phyloP scores from a whole-genome alignment of 768 basidiomycete species.

The Multifurca ochricompacta region DNA sequence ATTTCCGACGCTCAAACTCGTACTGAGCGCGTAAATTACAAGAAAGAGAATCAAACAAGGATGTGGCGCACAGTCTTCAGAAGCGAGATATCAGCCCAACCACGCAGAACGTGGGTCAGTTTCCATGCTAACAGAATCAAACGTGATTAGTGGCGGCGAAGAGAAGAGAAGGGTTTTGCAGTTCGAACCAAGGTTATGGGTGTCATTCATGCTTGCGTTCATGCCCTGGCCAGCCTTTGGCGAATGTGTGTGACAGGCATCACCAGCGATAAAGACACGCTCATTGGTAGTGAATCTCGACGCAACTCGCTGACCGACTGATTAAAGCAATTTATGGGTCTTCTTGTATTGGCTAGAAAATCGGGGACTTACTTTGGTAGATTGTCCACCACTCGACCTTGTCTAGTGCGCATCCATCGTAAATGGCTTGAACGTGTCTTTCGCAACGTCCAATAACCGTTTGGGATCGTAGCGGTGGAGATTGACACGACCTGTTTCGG shows the following conservation, averaged over 20 bases:
- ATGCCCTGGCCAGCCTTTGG: slow-evolving; percentile 39
- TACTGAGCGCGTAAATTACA: slow-evolving; percentile 29
- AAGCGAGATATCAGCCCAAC: slow-evolving; percentile 38
- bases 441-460: slow-evolving; percentile 37
- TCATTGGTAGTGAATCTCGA: slow-evolving; percentile 39
- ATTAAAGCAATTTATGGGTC: neutral
- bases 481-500: slow-evolving; percentile 35
- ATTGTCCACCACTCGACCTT: slow-evolving; percentile 43
- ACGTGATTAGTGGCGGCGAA: neutral
- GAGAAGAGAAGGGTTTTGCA: neutral
- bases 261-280: slow-evolving; percentile 50
- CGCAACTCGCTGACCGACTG: slow-evolving; percentile 51
- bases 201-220: slow-evolving; percentile 48
- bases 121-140: slow-evolving; percentile 38
- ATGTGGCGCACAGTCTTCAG: slow-evolving; percentile 36
- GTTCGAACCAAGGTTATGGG: slow-evolving; percentile 37
- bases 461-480: slow-evolving; percentile 33
- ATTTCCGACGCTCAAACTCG: slow-evolving; percentile 45
- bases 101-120: slow-evolving; percentile 40
- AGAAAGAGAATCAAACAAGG: neutral
- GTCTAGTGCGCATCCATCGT: slow-evolving; percentile 26
- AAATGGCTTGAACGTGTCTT: slow-evolving; percentile 36
- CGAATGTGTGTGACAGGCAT: slow-evolving; percentile 43
- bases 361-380: slow-evolving; percentile 35
- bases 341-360: too few species aligned